Evolutionary conservation across 371 early-diverging fungal species (phyloP), one percentile per base, ranked within the genome.

Genomic region (Mortierella sp.): DNA sequence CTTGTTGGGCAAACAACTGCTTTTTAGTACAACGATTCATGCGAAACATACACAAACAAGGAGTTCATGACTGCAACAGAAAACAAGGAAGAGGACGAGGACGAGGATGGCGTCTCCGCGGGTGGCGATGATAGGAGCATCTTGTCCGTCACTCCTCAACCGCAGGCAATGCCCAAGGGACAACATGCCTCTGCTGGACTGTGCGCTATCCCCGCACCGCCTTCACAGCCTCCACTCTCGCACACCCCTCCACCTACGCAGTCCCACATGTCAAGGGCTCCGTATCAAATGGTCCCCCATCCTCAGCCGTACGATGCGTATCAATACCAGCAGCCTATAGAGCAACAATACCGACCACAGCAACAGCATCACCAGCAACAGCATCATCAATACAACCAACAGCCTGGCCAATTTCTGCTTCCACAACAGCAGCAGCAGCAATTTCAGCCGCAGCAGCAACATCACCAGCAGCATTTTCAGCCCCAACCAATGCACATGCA

Each of bases 61-160:
- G 71, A 71, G 52, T 71, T 65, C 26, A 45, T 71, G 49, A 30
- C 46, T 23, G 71, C 39, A 38, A 41, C 64, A 28, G 71, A 60
- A n/a, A 65, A 30, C 50, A 62, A 70, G 59, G 70, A 63, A 1
- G 59, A 63, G 12, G 78, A 76, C 14, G 78, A 76, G 13, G 78
- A 70, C 10, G 78, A 66, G 16, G 76, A 74, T 34, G 69, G 60
- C 14, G 23, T 61, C 31, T 74, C 76, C 8, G 69, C 28, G 18
- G 78, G 59, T 23, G 78, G 69, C 30, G 70, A 69, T 54, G 69
- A 76, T 30, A 60, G 76, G 45, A 76, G 78, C 45, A 63, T 65
- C 39, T 54, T 76, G 70, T 76, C 78, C 19, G 63, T 76, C 24
- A 76, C 78, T 6, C 78, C 78, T 2, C 78, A 76, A 30, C 78